Evolutionary conservation across 73 alveolate genomes (phyloP), one percentile per base, ranked within the genome.

Genomic region (Blepharisma japonicum): DNA sequence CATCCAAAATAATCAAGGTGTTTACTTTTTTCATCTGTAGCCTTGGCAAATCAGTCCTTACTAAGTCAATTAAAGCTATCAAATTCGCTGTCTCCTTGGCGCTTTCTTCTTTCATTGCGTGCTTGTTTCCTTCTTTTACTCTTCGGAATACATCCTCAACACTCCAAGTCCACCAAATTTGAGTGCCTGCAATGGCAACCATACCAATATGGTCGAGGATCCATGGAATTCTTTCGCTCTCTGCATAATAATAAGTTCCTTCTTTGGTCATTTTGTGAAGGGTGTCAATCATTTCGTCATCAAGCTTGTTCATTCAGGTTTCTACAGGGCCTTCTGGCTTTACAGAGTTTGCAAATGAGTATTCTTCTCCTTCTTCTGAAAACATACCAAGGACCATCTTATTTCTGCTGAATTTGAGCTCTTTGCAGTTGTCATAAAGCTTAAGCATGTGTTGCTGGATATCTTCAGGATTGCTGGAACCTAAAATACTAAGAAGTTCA

Each of bases 141-240:
- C 95, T 96, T 77, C 98, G 81, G 91, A 98, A 96, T n/a, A 96
- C 99, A 81, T 96, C 98, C 89, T 97, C 99, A 21, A 98, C 99
- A 66, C 96, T 88, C 97, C 99, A 96, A 14, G 99, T 98, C 99
- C 99, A 98, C 99, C 99, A 96, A 77, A 97, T 94, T 90, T 98
- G 97, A 27, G 98, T 91, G 48, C 99, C 99, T 42, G 92, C 97
- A 9, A 98, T 91, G 46, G 98, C 93, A 25, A 98, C 98, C 99
- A 96, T 97, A 47, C 99, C 99, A 18, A 97, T 78, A 81, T 96
- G 83, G 68, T 81, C 89, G 51, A 86, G 91, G 56, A 96, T 93
- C 98, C 99, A 97, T 68, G 91, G 93, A 85, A 93, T 88, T 76
- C 99, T 79, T 84, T 97, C 99, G 80, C 89, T 93, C 77, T 93